A percentile compares a stretch with the other conserved stretches of the same genome.
phyloP scores from a whole-genome alignment of 1,139 yeast species.

The Pichia sp. region DNA sequence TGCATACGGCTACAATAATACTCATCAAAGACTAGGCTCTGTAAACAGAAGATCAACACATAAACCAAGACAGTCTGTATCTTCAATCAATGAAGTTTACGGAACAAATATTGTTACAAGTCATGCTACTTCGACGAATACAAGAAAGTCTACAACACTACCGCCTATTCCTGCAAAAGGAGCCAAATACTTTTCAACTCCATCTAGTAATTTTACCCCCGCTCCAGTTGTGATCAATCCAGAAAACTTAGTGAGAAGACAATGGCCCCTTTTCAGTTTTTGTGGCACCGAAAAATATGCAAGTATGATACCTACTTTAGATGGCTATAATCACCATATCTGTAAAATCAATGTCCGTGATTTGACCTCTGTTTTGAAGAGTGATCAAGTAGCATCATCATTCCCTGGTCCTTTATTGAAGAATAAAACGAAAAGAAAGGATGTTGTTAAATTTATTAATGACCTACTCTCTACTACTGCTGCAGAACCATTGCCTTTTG shows the following conservation, averaged over 20 bases:
- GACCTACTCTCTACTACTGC: conserved; percentile 25
- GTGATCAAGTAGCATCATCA: conserved; percentile 17
- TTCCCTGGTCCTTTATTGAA: conserved; percentile 64
- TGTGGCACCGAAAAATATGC: conserved; percentile 40
- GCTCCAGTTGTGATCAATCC: conserved; percentile 31
- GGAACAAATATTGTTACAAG: conserved; percentile 23
- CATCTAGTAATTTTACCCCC: conserved; percentile 16
- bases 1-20: not conserved
- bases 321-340: conserved; percentile 24
- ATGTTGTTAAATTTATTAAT: conserved; percentile 54
- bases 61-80: conserved; percentile 8
- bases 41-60: conserved; percentile 1
- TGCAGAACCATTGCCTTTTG: conserved; percentile 9
- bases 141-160: conserved; percentile 16
- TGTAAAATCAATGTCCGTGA: conserved; percentile 28
- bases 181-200: conserved; percentile 2
- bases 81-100: conserved; percentile 22
- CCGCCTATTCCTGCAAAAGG: conserved; percentile 18
- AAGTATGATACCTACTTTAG: conserved; percentile 37
- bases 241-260: conserved; percentile 36
- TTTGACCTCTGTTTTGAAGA: conserved; percentile 28
- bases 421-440: conserved; percentile 52
- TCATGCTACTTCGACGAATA: conserved; percentile 17
- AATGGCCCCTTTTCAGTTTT: conserved; percentile 78
- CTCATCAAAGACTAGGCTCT: conserved; percentile 1